Evolutionary conservation across 352 stramenopile species (phyloP), one percentile per base, ranked within the genome.

Genomic region (Phytophthora pisi): DNA sequence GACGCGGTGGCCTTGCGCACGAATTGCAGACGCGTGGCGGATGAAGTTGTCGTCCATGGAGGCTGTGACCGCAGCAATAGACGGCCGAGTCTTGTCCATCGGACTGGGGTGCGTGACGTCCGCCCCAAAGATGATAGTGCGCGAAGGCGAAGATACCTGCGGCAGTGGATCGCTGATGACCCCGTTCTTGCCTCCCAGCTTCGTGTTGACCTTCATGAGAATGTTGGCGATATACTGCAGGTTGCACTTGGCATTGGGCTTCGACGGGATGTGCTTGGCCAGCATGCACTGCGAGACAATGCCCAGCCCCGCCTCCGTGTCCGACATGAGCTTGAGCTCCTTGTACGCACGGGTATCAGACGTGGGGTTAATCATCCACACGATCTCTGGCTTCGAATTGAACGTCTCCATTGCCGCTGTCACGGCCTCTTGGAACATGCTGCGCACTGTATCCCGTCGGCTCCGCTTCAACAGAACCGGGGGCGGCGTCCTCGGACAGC

Each of bases 61-160:
- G 3, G 83, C 90, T 7, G 93, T 89, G 0, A 97, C 77, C 4
- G 90, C 90, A 4, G 90, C 90, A 42, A 97, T 84, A 20, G 82
- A 93, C 30, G 88, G 88, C 3, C 84, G 83, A 6, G 75, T 88
- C 47, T 74, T 88, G 57, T 95, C 87, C 45, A 87, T 85, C 1
- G 87, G 79, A 43, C 81, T 84, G 4, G 89, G 86, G 57, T 96
- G 89, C 34, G 87, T 94, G 62, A 96, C 89, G 34, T 96, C 89
- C 0, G 89, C 89, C 23, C 87, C 88, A 50, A 96, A 92, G 4
- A 96, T 86, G 38, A 96, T 95, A 13, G 86, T 95, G 4, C 70
- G 71, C 13, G 70, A 70, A 7, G 26, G 6, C 0, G 69, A 47
- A 5, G 74, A 79, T 6, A 92, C 74, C 57, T 77, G 81, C 0